Percentiles rank a stretch among this genome's conserved stretches.
Conservation (phyloP, 805 yeast genomes). For the Naumovozyma castellii region DNA sequence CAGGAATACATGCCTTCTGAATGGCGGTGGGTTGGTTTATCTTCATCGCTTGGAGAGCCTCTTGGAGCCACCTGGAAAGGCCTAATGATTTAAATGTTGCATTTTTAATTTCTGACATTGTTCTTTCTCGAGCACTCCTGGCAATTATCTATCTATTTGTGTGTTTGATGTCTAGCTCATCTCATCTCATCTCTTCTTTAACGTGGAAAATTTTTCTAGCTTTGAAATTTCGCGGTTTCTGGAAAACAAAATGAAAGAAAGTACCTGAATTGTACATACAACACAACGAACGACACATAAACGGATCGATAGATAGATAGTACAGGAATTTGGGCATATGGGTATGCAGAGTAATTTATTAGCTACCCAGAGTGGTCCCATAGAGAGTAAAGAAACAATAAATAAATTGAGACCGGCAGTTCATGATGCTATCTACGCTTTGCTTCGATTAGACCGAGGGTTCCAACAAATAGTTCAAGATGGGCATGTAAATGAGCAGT, state of each 20-base stretch:
- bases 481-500: not conserved
- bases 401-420: not conserved
- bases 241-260: not conserved
- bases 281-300: too few species aligned
- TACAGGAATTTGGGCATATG: too few species aligned
- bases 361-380: too few species aligned
- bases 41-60: constrained; percentile 71
- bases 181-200: not conserved
- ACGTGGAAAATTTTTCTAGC: not conserved
- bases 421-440: not conserved
- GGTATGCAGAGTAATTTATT: too few species aligned
- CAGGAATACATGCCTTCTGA: constrained; percentile 83
- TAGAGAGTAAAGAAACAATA: not conserved
- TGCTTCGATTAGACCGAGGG: not conserved
- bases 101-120: constrained; percentile 9
- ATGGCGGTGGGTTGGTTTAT: constrained; percentile 78
- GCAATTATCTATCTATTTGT: too few species aligned
- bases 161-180: too few species aligned
- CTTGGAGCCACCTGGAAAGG: constrained; percentile 76
- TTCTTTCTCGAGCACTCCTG: not conserved
- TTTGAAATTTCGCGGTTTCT: not conserved
- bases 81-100: constrained; percentile 52
- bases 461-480: not conserved
- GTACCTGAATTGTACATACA: too few species aligned
- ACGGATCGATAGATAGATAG: too few species aligned